Evolutionary conservation across 2,329 filamentous ascomycete species (phyloP), one percentile per base, ranked within the genome.

Genomic region (Berkeleyomyces basicola): DNA sequence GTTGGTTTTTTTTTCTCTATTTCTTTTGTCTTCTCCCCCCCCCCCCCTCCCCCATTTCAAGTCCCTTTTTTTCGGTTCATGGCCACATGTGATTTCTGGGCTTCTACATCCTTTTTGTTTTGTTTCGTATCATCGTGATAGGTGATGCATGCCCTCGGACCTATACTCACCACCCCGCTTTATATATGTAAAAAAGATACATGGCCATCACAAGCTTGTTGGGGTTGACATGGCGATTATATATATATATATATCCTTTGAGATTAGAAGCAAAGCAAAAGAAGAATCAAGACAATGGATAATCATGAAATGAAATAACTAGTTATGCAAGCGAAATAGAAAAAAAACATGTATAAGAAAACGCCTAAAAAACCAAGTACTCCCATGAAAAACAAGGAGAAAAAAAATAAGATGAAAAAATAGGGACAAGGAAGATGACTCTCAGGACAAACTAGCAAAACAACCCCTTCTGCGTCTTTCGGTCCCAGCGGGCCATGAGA

Each of bases 21-120:
- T 62, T 64, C 10, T 58, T 62, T 66, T 60, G 59, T 66, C 53
- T 53, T 65, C 61, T 63, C 63, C n/a, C 6, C 59, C 10, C 40
- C 37, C 37, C 53, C 51, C 61, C 44, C 39, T 58, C n/a, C 23
- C 16, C 2, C 9, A 40, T 53, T 6, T 16, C 14, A 23, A 36
- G 11, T 31, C 16, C 31, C 51, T 37, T 14, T 11, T 39, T 55
- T 3, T 14, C 51, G 14, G 33, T 39, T 55, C 36, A 23, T 23
- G 23, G 23, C 23, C 23, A 23, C 23, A 23, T 23, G 23, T 23
- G 23, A 23, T 23, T 23, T 23, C 23, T 23, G 1, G 23, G 23
- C 23, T 23, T 23, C 23, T 23, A 23, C 23, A 23, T 23, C 23
- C 23, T 23, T 23, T 23, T 23, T 23, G 23, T 23, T 23, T 23